These are phyloP conservation scores for Trichoderma parareesei DNA, from an alignment of 495 filamentous ascomycete genomes.

Conservation along the genomic window DNA sequence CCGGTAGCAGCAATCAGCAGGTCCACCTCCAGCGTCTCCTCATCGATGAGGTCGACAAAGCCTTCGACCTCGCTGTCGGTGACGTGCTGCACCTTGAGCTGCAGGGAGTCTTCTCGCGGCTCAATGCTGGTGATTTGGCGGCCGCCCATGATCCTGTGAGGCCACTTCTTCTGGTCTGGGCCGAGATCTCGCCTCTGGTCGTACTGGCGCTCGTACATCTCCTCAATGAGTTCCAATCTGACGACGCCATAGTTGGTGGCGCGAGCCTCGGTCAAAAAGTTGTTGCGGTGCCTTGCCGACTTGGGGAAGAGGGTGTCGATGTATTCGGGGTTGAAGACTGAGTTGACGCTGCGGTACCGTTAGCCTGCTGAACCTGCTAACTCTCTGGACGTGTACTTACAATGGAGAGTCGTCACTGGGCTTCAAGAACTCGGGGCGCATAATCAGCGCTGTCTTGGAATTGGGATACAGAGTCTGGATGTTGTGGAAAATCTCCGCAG, in stretches of 20 bases:
- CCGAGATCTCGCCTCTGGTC: conserved; percentile 63
- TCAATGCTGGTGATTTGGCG: conserved; percentile 54
- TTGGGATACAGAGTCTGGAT: conserved; percentile 76
- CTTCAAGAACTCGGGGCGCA: conserved; percentile 68
- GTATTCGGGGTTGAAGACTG: conserved; percentile 83
- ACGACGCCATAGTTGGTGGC: conserved; percentile 94
- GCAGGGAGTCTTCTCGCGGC: conserved; percentile 18
- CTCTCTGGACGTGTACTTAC: conserved; percentile 40
- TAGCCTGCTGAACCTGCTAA: background rate
- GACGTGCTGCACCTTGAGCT: conserved; percentile 25
- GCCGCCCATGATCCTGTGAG: conserved; percentile 64
- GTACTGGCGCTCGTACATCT: conserved; percentile 78
- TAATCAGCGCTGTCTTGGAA: conserved; percentile 65
- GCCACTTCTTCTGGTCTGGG: conserved; percentile 63
- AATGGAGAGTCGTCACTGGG: conserved; percentile 95
- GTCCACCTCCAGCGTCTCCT: conserved; percentile 63
- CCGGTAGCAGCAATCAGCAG: conserved; percentile 82
- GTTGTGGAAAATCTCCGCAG: conserved; percentile 92
- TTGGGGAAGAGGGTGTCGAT: conserved; percentile 67
- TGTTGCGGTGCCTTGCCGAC: conserved; percentile 49
- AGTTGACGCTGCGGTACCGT: conserved; percentile 64
- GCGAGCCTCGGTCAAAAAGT: conserved; percentile 55
- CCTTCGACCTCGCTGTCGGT: conserved; percentile 35
- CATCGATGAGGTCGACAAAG: conserved; percentile 17
- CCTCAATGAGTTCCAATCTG: conserved; percentile 75